Conservation (phyloP, 768 basidiomycete species). For the Mycena alexandri region DNA sequence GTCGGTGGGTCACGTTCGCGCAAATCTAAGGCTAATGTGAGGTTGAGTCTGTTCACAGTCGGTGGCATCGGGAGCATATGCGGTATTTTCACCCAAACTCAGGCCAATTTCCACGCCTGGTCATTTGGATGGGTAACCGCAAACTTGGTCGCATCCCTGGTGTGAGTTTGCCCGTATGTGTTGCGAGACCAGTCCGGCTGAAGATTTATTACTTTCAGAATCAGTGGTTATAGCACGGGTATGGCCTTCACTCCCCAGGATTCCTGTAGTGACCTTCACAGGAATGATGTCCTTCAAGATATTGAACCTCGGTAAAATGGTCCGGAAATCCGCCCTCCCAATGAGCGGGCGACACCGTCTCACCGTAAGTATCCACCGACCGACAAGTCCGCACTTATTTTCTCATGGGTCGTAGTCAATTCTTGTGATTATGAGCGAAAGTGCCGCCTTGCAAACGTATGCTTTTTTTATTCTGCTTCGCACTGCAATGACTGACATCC, state of each 20-base stretch:
- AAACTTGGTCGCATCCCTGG: neutral
- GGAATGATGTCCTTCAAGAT: slow-evolving; percentile 9
- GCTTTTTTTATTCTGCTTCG: neutral
- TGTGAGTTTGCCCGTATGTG: neutral
- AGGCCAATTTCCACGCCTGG: neutral
- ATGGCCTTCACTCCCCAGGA: neutral
- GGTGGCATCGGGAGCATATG: neutral
- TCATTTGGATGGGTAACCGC: slow-evolving; percentile 10
- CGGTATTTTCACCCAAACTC: neutral
- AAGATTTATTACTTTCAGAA: neutral
- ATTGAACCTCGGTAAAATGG: neutral
- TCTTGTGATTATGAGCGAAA: slow-evolving; percentile 3
- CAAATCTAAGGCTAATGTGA: neutral
- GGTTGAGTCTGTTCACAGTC: slow-evolving; percentile 2
- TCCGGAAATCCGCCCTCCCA: neutral
- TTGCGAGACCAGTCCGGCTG: neutral
- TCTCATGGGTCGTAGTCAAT: neutral
- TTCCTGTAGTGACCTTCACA: neutral
- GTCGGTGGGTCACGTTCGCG: neutral
- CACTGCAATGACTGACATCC: neutral
- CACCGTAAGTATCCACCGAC: slow-evolving; percentile 3
- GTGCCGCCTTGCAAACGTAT: slow-evolving; percentile 10
- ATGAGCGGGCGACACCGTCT: neutral
- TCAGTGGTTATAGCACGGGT: slow-evolving; percentile 11
- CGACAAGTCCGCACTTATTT: neutral